Evolutionary conservation across 805 yeast species (phyloP).

Genomic region (Alloascoidea hylecoeti): DNA sequence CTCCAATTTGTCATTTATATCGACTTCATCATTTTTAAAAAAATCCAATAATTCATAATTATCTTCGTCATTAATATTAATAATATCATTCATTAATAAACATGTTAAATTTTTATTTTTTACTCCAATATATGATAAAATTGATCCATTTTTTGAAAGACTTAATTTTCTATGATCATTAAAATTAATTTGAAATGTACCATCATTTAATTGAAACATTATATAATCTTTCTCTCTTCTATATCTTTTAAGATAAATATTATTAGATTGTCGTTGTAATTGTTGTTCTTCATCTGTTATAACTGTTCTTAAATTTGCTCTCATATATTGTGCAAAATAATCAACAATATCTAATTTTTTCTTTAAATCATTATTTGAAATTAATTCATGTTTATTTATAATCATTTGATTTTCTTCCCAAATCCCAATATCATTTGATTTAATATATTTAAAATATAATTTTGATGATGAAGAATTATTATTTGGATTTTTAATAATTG

Average conservation of each 20-base stretch:
- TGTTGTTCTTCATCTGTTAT: slow-evolving; percentile 40
- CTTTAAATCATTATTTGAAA: slow-evolving; percentile 14
- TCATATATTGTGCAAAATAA: slow-evolving; percentile 86
- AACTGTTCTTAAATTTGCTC: slow-evolving; percentile 71
- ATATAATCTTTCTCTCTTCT: slow-evolving; percentile 68
- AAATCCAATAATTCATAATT: too few species aligned
- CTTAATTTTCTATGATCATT: slow-evolving; percentile 89
- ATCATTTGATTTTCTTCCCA: slow-evolving; percentile 1
- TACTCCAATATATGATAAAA: slow-evolving; percentile 58
- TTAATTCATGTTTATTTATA: not conserved
- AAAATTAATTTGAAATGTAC: slow-evolving; percentile 64
- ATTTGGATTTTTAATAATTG: slow-evolving; percentile 53
- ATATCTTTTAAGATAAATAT: slow-evolving; percentile 63
- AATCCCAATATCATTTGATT: slow-evolving; percentile 2
- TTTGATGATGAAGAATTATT: too few species aligned
- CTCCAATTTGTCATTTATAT: slow-evolving; percentile 2
- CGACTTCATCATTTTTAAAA: not conserved
- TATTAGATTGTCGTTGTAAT: slow-evolving; percentile 16
- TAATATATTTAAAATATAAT: slow-evolving; percentile 10
- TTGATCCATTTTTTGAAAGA: slow-evolving; percentile 60
- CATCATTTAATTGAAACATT: slow-evolving; percentile 89
- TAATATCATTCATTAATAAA: slow-evolving; percentile 7
- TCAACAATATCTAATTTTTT: slow-evolving; percentile 73
- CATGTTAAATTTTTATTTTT: slow-evolving; percentile 24
- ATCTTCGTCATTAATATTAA: slow-evolving; percentile 5